Base-by-base conservation (phyloP, 225 moss, liverwort and hornwort species). In the Neckera pumila region DNA sequence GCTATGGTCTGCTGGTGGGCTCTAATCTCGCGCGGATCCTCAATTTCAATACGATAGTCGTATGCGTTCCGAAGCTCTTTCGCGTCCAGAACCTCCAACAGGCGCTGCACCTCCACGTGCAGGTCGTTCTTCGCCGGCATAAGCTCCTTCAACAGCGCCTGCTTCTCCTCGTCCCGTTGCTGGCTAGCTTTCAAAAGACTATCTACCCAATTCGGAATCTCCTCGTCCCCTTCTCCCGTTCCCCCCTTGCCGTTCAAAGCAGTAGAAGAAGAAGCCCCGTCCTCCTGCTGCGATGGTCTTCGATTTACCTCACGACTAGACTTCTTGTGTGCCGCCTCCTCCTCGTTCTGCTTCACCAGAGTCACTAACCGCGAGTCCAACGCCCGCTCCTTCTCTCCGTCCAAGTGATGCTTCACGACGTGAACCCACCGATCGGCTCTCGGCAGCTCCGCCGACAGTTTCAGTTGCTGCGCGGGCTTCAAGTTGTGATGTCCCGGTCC, bases 1-100 rank as follows among this genome's bases (percentile, higher is more conserved):
- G 78, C n/a, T 26, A 14, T 0, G 4, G 16, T 13, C 20, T 6
- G 47, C 1, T 33, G 11, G 2, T 9, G 14, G 19, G 43, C 14
- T 14, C 4, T 15, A 20, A 81, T 7, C 43, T 10, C 33, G 45
- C 2, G 15, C 22, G 9, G 10, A 34, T 81, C 63, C 62, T 61
- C 81, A 2, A 0, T 0, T 3, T 0, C 0, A 4, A 47, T 45
- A 5, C 62, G 81, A 31, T 9, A 7, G 0, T 43, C 33, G 21
- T 47, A 81, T 14, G 5, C 63, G 22, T 22, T 7, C 33, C 45
- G 62, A 31, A 81, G 81, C 47, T 2, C 43, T 14, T 16, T 14
- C 81, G 47, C 23, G 4, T 81, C 81, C 33, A 81, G 31, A 45
- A 31, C 16, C 23, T 81, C 63, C 81, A 81, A 4, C 45, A 81